Percentiles rank a stretch among this genome's conserved stretches.
Evolutionary conservation across 176 grass and related monocot genomes (phyloP).

Genomic region (Triticum timopheevii): DNA sequence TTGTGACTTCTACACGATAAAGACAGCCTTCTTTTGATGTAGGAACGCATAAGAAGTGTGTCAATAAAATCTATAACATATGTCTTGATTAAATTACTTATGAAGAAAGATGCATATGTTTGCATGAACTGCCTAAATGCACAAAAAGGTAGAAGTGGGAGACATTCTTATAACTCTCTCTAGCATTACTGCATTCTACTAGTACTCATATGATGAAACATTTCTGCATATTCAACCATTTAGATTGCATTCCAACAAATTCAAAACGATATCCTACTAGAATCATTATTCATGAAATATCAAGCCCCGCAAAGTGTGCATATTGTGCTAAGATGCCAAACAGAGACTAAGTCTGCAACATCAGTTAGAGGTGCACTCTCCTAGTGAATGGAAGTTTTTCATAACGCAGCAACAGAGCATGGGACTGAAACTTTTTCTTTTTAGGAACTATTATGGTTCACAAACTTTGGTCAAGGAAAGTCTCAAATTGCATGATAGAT

Average conservation of each 20-base stretch:
- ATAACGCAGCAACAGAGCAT: not conserved
- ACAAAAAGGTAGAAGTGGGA: not conserved
- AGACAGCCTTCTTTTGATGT: not conserved
- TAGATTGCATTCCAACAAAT: not conserved
- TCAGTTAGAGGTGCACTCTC: not conserved
- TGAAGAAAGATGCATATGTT: not conserved
- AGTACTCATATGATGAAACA: not conserved
- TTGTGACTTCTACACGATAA: not conserved
- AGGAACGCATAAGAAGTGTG: not conserved
- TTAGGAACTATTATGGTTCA: not conserved
- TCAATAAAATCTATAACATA: conserved; percentile 22
- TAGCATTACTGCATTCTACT: conserved; percentile 1
- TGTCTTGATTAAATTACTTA: not conserved
- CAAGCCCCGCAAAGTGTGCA: not conserved
- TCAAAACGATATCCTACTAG: not conserved
- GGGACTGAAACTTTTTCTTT: not conserved
- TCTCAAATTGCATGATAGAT: not conserved
- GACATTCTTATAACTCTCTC: not conserved
- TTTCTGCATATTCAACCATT: not conserved
- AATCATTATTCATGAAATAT: not conserved
- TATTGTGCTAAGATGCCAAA: conserved; percentile 13
- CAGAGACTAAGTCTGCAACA: not conserved
- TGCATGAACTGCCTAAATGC: not conserved
- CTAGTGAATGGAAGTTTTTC: not conserved
- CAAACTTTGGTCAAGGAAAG: not conserved